phyloP scores from a whole-genome alignment of 2,329 filamentous ascomycete genomes.

The Coniochaeta pulveracea region DNA sequence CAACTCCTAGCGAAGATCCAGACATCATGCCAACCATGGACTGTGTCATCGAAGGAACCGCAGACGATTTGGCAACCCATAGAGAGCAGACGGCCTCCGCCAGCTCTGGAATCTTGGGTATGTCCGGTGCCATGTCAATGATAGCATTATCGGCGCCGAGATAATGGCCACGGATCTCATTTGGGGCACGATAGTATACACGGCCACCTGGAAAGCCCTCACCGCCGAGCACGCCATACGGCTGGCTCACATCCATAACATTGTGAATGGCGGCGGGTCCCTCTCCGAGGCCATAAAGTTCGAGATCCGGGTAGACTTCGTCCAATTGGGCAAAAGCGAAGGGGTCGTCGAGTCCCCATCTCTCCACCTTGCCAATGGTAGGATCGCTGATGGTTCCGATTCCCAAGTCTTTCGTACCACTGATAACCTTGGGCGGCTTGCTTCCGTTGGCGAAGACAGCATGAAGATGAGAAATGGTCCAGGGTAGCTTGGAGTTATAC shows the following conservation, averaged over 20 bases:
- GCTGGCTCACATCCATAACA: conserved; percentile 81
- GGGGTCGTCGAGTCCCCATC: conserved; percentile 71
- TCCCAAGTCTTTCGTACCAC: conserved; percentile 70
- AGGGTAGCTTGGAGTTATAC: conserved; percentile 75
- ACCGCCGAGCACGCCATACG: conserved; percentile 72
- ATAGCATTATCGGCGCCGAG: conserved; percentile 49
- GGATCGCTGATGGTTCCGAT: conserved; percentile 76
- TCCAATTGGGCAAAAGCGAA: conserved; percentile 67
- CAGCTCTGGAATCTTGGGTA: conserved; percentile 62
- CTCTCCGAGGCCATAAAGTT: conserved; percentile 66
- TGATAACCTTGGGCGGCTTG: conserved; percentile 67
- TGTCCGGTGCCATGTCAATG: conserved; percentile 55
- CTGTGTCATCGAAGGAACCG: conserved; percentile 60
- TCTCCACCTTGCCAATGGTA: conserved; percentile 60
- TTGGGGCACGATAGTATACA: conserved; percentile 62
- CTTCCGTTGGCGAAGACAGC: conserved; percentile 64
- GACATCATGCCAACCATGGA: conserved; percentile 73
- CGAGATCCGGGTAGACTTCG: conserved; percentile 62
- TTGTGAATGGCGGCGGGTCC: conserved; percentile 74
- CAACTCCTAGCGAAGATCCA: conserved; percentile 72
- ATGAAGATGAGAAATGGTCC: conserved; percentile 69
- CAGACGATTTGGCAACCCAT: conserved; percentile 79
- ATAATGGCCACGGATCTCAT: conserved; percentile 68
- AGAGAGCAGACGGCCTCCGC: conserved; percentile 65
- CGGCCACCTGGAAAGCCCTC: conserved; percentile 80